These are phyloP conservation scores for Aspergillus fumigatiaffinis DNA, from an alignment of 2,329 filamentous ascomycete genomes.

Conservation along the genomic window DNA sequence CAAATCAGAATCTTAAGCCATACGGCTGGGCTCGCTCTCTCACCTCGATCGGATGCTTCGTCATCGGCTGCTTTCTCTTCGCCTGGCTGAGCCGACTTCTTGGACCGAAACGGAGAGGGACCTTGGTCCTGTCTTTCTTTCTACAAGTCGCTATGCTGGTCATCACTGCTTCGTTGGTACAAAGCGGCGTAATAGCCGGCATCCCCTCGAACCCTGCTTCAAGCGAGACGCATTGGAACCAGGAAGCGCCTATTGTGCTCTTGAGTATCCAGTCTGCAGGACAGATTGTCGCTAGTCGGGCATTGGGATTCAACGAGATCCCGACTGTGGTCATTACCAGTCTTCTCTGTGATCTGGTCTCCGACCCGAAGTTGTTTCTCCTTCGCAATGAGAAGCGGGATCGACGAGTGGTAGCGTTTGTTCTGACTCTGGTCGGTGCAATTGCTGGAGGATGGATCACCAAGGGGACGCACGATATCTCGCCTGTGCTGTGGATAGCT, in stretches of 20 bases:
- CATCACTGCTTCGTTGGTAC: slow-evolving; percentile 23
- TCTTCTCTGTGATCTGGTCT: slow-evolving; percentile 28
- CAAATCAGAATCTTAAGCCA: slow-evolving; percentile 37
- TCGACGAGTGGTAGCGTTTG: slow-evolving; percentile 24
- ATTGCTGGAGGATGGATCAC: slow-evolving; percentile 28
- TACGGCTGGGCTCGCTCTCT: slow-evolving; percentile 45
- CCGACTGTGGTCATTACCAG: slow-evolving; percentile 33
- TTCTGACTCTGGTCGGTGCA: slow-evolving; percentile 23
- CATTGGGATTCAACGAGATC: slow-evolving; percentile 27
- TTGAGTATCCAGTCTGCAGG: slow-evolving; percentile 30
- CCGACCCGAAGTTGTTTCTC: slow-evolving; percentile 25
- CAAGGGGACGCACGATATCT: slow-evolving; percentile 21
- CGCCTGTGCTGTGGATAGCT: slow-evolving; percentile 21
- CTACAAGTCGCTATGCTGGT: slow-evolving; percentile 26
- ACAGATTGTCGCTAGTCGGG: slow-evolving; percentile 27
- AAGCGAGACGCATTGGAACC: slow-evolving; percentile 15
- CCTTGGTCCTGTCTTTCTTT: slow-evolving; percentile 26
- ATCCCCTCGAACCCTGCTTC: neutral
- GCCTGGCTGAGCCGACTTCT: slow-evolving; percentile 30
- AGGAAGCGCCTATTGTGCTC: slow-evolving; percentile 27
- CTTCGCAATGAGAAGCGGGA: slow-evolving; percentile 26
- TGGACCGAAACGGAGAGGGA: slow-evolving; percentile 19
- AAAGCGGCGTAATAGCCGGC: slow-evolving; percentile 22
- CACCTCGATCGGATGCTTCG: slow-evolving; percentile 42
- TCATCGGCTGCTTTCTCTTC: slow-evolving; percentile 40